Conservation (phyloP, 2,329 filamentous ascomycete genomes). For the Aspergillus sp. region DNA sequence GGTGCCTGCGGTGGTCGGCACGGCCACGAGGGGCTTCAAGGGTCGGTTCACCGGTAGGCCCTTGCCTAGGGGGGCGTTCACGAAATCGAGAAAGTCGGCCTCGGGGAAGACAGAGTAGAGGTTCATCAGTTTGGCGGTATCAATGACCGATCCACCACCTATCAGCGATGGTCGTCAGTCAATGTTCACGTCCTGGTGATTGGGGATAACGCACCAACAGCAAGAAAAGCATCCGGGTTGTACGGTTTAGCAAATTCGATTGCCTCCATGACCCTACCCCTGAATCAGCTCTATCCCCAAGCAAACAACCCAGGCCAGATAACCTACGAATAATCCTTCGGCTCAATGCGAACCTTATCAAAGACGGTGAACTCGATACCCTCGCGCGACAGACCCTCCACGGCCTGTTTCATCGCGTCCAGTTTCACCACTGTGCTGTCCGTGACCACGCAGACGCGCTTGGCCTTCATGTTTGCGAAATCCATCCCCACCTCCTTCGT, state of each 20-base stretch:
- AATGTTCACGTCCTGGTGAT: slow-evolving; percentile 10
- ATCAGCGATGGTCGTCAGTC: not conserved
- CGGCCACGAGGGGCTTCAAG: slow-evolving; percentile 74
- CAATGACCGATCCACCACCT: slow-evolving; percentile 86
- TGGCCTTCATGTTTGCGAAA: slow-evolving; percentile 83
- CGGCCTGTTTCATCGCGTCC: slow-evolving; percentile 84
- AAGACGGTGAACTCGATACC: slow-evolving; percentile 80
- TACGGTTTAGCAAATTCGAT: slow-evolving; percentile 83
- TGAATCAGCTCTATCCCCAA: slow-evolving; percentile 2
- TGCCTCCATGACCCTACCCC: slow-evolving; percentile 73
- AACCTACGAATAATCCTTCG: slow-evolving; percentile 85
- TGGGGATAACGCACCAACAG: slow-evolving; percentile 62
- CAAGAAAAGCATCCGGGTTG: slow-evolving; percentile 82
- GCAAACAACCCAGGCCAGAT: not conserved
- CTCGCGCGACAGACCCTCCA: slow-evolving; percentile 74
- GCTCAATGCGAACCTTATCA: slow-evolving; percentile 79
- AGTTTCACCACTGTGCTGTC: slow-evolving; percentile 78
- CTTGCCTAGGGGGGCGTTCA: slow-evolving; percentile 89
- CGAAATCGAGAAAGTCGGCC: slow-evolving; percentile 94
- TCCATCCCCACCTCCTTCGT: slow-evolving; percentile 99
- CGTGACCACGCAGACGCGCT: slow-evolving; percentile 88
- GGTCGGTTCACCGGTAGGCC: slow-evolving; percentile 71
- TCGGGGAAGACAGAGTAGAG: slow-evolving; percentile 88
- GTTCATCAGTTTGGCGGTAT: slow-evolving; percentile 99
- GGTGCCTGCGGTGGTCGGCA: slow-evolving; percentile 83